Evolutionary conservation across 1,139 yeast genomes (phyloP).

Genomic region (Candida sp.): DNA sequence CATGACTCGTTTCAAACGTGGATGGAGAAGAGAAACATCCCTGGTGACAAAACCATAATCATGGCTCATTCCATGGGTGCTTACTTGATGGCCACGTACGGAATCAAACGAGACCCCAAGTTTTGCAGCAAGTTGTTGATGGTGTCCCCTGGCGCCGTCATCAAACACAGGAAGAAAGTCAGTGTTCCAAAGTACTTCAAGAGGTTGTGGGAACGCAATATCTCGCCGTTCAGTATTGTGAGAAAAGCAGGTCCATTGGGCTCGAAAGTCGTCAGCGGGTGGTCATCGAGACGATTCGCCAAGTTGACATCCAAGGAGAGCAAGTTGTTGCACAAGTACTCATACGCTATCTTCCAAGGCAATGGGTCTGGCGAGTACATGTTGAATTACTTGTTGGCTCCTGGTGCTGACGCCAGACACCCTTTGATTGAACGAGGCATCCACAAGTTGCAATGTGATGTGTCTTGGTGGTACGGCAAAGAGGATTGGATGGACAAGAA

Average conservation of each 20-base stretch:
- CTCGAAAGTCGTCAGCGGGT: conserved; percentile 74
- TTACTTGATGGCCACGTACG: conserved; percentile 53
- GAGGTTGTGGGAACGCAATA: conserved; percentile 68
- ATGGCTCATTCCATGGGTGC: conserved; percentile 73
- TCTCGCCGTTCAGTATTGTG: conserved; percentile 72
- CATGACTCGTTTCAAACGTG: conserved; percentile 54
- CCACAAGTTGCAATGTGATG: conserved; percentile 51
- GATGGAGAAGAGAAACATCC: conserved; percentile 37
- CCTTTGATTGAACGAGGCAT: conserved; percentile 60
- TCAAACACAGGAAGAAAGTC: conserved; percentile 44
- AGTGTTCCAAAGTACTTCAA: conserved; percentile 67
- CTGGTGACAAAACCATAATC: conserved; percentile 40
- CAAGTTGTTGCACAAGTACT: conserved; percentile 58
- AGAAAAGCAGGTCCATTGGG: conserved; percentile 70
- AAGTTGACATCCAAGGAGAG: conserved; percentile 45
- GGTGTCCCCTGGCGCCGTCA: conserved; percentile 72
- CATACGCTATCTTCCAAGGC: conserved; percentile 72
- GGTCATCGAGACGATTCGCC: conserved; percentile 73
- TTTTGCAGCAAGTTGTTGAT: conserved; percentile 52
- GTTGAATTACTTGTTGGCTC: conserved; percentile 67
- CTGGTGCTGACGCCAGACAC: conserved; percentile 75
- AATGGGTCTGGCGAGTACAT: conserved; percentile 81
- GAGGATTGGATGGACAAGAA: conserved; percentile 78
- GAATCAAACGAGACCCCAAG: conserved; percentile 42
- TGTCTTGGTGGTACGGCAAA: conserved; percentile 74